Evolutionary conservation across 2,329 filamentous ascomycete species (phyloP), one percentile per base, ranked within the genome.

Genomic region (Whalleya microplaca): DNA sequence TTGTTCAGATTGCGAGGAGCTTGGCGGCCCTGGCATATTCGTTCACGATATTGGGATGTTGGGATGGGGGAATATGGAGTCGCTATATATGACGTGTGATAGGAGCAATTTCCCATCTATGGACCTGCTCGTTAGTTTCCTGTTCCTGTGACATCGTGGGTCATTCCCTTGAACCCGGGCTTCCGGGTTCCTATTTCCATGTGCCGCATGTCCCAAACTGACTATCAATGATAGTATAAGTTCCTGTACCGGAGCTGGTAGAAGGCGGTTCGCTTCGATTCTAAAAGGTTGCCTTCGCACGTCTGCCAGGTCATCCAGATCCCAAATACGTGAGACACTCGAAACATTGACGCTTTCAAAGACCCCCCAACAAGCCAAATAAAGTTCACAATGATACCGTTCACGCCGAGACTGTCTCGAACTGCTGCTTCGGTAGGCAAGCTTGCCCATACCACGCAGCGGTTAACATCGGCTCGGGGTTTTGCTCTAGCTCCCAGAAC

Each of bases 341-440:
- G 6, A 41, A 14, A 41, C 19, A 12, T 41, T 3, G 16, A 21
- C 16, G n/a, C 32, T 54, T 47, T 20, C 41, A 45, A 57, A 50
- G 19, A 19, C 27, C 2, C 18, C n/a, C 45, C 32, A 45, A 42
- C 27, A 37, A 51, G 41, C 10, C n/a, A 49, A 12, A 23, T 47
- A 45, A 27, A 45, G 10, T 50, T n/a, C 50, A 61, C 55, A 53
- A 69, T 69, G 66, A 45, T 64, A 53, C 53, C 54, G 16, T 53
- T 65, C 12, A 42, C 56, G 32, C 58, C 64, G 2, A 63, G 49
- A 54, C 54, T 61, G 23, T 58, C 57, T 47, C 63, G 67, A 56
- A 60, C 50, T 49, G 48, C 52, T 21, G 48, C 60, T 32, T 64
- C 62, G 6, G 32, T 68, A 21, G 56, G 56, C 21, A 61, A 55